Percentiles rank a stretch among this genome's conserved stretches.
Evolutionary conservation across 805 yeast species (phyloP).

Genomic region (Torulaspora franciscae): DNA sequence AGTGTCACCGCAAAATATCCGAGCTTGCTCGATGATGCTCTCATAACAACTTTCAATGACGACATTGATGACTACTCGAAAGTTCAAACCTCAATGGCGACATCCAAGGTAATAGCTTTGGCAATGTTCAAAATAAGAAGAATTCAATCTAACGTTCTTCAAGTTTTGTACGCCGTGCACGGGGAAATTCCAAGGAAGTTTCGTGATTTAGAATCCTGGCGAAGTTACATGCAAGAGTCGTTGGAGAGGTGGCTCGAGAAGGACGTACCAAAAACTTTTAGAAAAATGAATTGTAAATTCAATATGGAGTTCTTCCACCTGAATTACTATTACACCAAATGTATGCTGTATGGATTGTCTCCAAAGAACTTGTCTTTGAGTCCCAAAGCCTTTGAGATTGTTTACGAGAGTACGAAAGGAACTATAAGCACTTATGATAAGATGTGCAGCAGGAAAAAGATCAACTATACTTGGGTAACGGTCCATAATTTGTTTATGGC

Average conservation of each 20-base stretch:
- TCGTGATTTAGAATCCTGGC: constrained; percentile 57
- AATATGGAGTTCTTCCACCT: constrained; percentile 63
- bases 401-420: constrained; percentile 61
- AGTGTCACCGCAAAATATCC: constrained; percentile 69
- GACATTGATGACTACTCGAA: constrained; percentile 39
- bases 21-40: constrained; percentile 66
- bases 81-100: constrained; percentile 41
- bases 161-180: constrained; percentile 59
- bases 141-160: constrained; percentile 73
- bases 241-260: constrained; percentile 59
- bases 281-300: constrained; percentile 69
- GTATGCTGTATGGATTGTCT: constrained; percentile 70
- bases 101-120: constrained; percentile 64
- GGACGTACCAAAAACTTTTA: constrained; percentile 49
- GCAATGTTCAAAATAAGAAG: constrained; percentile 65
- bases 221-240: constrained; percentile 43
- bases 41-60: constrained; percentile 41
- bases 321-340: constrained; percentile 70
- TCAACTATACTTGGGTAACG: constrained; percentile 91
- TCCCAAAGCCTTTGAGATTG: constrained; percentile 48
- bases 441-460: constrained; percentile 49
- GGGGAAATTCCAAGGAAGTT: constrained; percentile 67
- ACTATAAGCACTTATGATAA: constrained; percentile 59
- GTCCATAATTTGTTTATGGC: constrained; percentile 87
- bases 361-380: constrained; percentile 60